Evolutionary conservation across 345 rosid genomes (phyloP).

Genomic region (Anastatica hierochuntica): DNA sequence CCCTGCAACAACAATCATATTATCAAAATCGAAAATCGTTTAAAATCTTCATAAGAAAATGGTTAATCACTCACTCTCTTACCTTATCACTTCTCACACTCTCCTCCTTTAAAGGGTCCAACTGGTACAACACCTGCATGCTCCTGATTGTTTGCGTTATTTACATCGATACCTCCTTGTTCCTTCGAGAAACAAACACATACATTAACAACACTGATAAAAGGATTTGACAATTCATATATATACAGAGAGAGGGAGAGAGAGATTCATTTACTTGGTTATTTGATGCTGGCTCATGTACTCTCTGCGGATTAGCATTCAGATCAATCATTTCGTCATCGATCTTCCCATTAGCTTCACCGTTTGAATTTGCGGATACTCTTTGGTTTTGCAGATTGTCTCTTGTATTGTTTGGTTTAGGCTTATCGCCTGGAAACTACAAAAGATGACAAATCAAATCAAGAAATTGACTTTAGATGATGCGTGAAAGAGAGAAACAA

Average conservation of each 20-base stretch:
- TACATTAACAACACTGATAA: background rate
- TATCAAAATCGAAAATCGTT: no score
- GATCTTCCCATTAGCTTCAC: conserved; percentile 34
- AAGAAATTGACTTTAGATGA: background rate
- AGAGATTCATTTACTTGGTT: conserved; percentile 34
- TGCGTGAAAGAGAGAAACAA: conserved; percentile 3
- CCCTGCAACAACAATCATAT: no score
- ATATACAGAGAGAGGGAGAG: background rate
- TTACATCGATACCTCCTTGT: conserved; percentile 48
- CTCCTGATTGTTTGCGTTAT: conserved; percentile 44
- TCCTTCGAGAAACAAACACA: conserved; percentile 11
- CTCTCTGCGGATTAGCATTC: conserved; percentile 53
- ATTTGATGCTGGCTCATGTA: conserved; percentile 42
- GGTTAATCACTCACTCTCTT: no score
- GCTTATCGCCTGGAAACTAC: conserved; percentile 76
- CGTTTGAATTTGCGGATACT: conserved; percentile 29
- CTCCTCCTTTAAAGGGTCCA: conserved; percentile 53
- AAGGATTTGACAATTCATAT: no score
- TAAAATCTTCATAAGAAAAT: no score
- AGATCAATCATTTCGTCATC: conserved; percentile 60
- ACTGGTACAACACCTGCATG: conserved; percentile 41
- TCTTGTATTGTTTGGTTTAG: conserved; percentile 33
- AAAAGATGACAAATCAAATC: conserved; percentile 4
- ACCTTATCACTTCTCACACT: conserved; percentile 46
- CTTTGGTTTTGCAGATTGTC: conserved; percentile 45